Conservation (phyloP, 441 rosid species). For the Adansonia rubrostipa region DNA sequence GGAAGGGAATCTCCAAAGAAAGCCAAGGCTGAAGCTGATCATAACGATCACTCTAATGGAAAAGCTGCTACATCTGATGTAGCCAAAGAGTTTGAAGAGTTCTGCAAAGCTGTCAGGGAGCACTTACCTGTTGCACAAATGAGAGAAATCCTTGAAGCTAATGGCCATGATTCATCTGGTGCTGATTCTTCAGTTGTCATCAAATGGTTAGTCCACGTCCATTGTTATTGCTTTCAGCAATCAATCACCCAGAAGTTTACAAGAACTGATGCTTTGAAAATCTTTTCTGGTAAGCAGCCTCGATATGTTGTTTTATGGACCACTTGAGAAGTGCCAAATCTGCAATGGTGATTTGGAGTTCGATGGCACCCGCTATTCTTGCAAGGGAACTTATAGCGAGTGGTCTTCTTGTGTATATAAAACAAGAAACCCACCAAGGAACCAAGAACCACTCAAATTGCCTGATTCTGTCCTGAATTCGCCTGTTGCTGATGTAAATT, state of each 20-base stretch:
- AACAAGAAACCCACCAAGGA: slow-evolving; percentile 66
- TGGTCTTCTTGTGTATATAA: slow-evolving; percentile 83
- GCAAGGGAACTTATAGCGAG: slow-evolving; percentile 77
- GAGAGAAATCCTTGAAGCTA: slow-evolving; percentile 56
- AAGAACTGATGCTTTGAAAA: neutral
- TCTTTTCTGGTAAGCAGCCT: no score
- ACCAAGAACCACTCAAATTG: slow-evolving; percentile 52
- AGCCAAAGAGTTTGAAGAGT: slow-evolving; percentile 53
- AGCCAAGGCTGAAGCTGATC: slow-evolving; percentile 45
- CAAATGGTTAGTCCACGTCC: slow-evolving; percentile 53
- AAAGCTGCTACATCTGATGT: slow-evolving; percentile 35
- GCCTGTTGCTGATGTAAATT: slow-evolving; percentile 54
- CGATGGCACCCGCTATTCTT: slow-evolving; percentile 53
- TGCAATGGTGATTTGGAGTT: slow-evolving; percentile 60
- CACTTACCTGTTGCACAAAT: slow-evolving; percentile 63
- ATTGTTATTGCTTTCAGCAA: neutral
- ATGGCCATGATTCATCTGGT: slow-evolving; percentile 66
- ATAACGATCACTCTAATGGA: slow-evolving; percentile 30
- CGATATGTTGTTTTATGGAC: slow-evolving; percentile 67
- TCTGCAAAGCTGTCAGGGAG: slow-evolving; percentile 51
- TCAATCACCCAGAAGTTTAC: neutral
- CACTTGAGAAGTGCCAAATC: slow-evolving; percentile 60
- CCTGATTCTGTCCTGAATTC: slow-evolving; percentile 62
- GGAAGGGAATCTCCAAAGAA: slow-evolving; percentile 67
- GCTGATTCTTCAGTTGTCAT: slow-evolving; percentile 42